Evolutionary conservation across 805 yeast species (phyloP), one percentile per base, ranked within the genome.

Genomic region (Cyberlindnera misumaiensis): DNA sequence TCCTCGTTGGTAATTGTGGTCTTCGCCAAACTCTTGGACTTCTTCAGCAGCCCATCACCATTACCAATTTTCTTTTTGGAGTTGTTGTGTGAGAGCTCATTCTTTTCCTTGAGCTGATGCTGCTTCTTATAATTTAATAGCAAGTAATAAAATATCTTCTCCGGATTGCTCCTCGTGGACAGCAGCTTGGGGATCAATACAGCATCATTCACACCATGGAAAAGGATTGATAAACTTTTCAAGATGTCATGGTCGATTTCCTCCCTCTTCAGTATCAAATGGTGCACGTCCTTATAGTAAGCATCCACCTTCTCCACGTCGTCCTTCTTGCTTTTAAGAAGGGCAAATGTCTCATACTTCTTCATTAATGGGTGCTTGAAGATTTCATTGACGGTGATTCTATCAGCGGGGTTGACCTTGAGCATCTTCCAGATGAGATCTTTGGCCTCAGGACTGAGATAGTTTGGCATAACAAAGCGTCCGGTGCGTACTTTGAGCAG

Each of bases 401-500:
- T 75, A 30, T 77, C 71, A 20, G 62, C 66, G 12, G 98, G 97
- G 47, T 88, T 77, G 5, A 89, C 94, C 17, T 76, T 75, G 41
- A 93, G 70, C 83, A 93, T 93, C 45, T 72, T 70, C 44, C 78
- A 63, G 38, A 93, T 83, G 46, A 93, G 71, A 60, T 93, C 96
- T 55, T 77, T 79, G 5, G 98, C 97, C 49, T 93, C 96, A 24
- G 67, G 48, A 3, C 95, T 82, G 30, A 93, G 65, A 42, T 81
- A 79, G 32, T 70, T 70, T 28, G 96, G 96, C 80, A 90, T 85
- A 40, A 73, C 73, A 59, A 80, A 93, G 52, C 75, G 73, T 29
- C 98, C 98, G 39, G 80, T 76, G 64, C 90, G 97, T 16, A 93
- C 98, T 58, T 93, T 93, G 49, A 87, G 65, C 35, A 93, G 68